Conservation (phyloP, 139 green algal genomes). For the Chlorella sp. region DNA sequence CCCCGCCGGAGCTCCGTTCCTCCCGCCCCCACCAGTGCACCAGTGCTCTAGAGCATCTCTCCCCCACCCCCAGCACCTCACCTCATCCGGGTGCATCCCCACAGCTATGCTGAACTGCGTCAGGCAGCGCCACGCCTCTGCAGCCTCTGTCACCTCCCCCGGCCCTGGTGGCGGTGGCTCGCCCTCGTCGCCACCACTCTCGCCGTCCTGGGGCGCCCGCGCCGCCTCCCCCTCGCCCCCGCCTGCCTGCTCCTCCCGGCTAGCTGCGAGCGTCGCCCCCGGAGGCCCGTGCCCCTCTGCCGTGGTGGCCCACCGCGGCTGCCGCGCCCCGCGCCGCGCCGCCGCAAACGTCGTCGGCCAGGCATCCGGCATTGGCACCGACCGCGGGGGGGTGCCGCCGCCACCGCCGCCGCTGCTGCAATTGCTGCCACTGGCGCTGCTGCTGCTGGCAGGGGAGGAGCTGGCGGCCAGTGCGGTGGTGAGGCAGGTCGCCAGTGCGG, state of each 20-base stretch:
- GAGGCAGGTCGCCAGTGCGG: constrained; percentile 21
- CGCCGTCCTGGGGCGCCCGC: neutral
- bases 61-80: no score
- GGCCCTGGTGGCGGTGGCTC: no score
- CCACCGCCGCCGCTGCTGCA: neutral
- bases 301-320: constrained; percentile 21
- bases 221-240: neutral
- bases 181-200: no score
- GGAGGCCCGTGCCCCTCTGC: constrained; percentile 2
- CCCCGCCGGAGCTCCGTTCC: no score
- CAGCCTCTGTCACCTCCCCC: constrained; percentile 1
- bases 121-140: constrained; percentile 19
- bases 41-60: no score
- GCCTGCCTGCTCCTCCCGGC: neutral
- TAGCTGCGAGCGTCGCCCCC: neutral
- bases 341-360: neutral
- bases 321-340: neutral
- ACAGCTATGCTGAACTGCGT: constrained; percentile 35
- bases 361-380: neutral
- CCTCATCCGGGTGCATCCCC: constrained; percentile 55
- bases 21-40: no score
- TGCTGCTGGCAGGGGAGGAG: no score
- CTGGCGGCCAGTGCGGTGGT: neutral
- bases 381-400: no score
- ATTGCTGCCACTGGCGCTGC: neutral